These are phyloP conservation scores for Gossypium herbaceum DNA, from an alignment of 345 rosid genomes.

Conservation along the genomic window DNA sequence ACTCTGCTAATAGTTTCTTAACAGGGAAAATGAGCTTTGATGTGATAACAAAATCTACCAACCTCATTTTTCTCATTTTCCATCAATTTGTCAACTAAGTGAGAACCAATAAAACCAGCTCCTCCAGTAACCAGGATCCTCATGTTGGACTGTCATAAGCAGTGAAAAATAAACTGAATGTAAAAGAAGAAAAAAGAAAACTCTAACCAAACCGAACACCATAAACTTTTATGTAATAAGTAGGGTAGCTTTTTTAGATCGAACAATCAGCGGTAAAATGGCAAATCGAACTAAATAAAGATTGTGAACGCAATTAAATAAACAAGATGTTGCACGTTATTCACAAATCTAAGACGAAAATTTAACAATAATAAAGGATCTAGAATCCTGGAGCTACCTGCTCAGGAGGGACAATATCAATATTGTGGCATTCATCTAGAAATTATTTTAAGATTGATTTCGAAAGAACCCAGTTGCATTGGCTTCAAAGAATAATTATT, in stretches of 20 bases:
- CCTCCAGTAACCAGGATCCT: constrained; percentile 95
- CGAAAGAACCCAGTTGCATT: background rate
- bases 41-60: background rate
- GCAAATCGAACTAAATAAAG: background rate
- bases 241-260: background rate
- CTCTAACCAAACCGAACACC: background rate
- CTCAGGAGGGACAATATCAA: no score
- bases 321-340: background rate
- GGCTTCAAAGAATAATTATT: background rate
- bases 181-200: background rate
- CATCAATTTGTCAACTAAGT: constrained; percentile 85
- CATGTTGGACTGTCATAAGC: constrained; percentile 68
- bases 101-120: constrained; percentile 97
- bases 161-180: constrained; percentile 5
- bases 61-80: constrained; percentile 96
- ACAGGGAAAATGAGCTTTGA: background rate
- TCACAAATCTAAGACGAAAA: constrained; percentile 11
- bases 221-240: background rate
- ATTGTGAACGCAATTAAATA: background rate
- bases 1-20: background rate
- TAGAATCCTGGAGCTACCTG: background rate
- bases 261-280: background rate
- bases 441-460: background rate
- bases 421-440: background rate
- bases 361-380: constrained; percentile 12